Percentiles rank a stretch among this genome's conserved stretches.
These are phyloP conservation scores for Termitomyces bulborhizus DNA, from an alignment of 768 basidiomycete species.

Conservation along the genomic window DNA sequence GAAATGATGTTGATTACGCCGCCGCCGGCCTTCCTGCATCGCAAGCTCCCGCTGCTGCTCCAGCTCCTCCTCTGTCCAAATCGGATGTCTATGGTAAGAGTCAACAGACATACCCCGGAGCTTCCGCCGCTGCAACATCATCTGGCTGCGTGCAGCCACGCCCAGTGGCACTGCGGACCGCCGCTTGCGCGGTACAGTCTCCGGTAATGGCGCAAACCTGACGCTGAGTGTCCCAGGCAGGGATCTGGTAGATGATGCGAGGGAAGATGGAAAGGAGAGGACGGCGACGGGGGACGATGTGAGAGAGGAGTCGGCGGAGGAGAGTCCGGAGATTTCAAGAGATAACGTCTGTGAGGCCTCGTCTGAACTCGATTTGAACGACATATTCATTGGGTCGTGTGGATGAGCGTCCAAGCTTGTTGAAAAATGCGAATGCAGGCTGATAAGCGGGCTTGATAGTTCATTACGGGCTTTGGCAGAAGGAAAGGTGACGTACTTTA, in stretches of 20 bases:
- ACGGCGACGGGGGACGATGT: conserved; percentile 19
- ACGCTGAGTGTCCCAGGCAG: conserved; percentile 28
- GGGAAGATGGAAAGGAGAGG: conserved; percentile 46
- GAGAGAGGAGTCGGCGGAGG: conserved; percentile 11
- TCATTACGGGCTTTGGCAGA: not conserved
- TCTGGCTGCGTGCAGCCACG: conserved; percentile 41
- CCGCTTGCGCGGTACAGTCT: conserved; percentile 42
- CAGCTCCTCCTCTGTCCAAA: conserved; percentile 35
- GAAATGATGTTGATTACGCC: conserved; percentile 12
- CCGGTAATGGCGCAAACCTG: conserved; percentile 56
- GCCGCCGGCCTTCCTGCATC: conserved; percentile 14
- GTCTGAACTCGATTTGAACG: conserved; percentile 7
- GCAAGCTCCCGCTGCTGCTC: conserved; percentile 24
- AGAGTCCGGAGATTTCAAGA: conserved; percentile 8
- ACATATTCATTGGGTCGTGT: conserved; percentile 5
- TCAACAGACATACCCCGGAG: conserved; percentile 4
- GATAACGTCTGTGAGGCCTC: conserved; percentile 7
- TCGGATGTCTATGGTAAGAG: conserved; percentile 13
- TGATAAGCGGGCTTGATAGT: not conserved
- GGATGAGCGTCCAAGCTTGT: not conserved
- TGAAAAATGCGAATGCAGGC: not conserved
- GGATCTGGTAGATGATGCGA: conserved; percentile 28
- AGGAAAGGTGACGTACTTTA: not conserved
- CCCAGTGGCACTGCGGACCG: conserved; percentile 47
- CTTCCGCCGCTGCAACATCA: conserved; percentile 28